Evolutionary conservation across 2,329 filamentous ascomycete genomes (phyloP), one percentile per base, ranked within the genome.

Genomic region (Boeremia exigua): DNA sequence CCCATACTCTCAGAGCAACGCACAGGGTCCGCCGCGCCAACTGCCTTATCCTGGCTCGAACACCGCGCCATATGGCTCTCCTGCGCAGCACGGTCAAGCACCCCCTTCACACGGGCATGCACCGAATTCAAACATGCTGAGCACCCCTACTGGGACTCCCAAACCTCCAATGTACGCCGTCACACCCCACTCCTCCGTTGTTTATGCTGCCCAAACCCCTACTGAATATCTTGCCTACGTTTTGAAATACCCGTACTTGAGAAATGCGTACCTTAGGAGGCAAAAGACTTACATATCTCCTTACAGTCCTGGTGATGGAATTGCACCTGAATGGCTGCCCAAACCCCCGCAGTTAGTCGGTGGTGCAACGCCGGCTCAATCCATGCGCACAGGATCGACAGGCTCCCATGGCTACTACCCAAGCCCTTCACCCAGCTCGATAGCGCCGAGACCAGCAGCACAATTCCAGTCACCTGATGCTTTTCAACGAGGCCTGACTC

Each of bases 221-320:
- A 70, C 57, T 63, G 70, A 76, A 51, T 80, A 80, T 58, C 60
- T 80, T 60, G 66, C 71, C 63, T 76, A 79, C 58, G 63, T 80
- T 37, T 72, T 74, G 62, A 74, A 77, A 53, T 81, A 79, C 57
- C 79, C 79, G 10, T 80, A 80, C 61, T 70, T 81, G 30, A 73
- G 72, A 53, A 79, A 79, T 58, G 75, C 76, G 49, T 80, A 77
- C 65, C 74, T 77, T 45, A 71, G 78, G 56, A 71, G 76, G 67
- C 74, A 75, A 60, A 77, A 78, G 66, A 75, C 74, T 67, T 80
- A 81, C 69, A 74, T 78, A 49, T 80, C 78, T 59, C 79, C 79
- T 54, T 81, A 80, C 65, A 72, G 76, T 61, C 71, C 72, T 47
- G 73, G 74, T 57, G 75, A 75, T 54, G 76, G 76, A 36, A 79